Conservation (phyloP, 768 basidiomycete species). For the Lepiota brunneoincarnata region DNA sequence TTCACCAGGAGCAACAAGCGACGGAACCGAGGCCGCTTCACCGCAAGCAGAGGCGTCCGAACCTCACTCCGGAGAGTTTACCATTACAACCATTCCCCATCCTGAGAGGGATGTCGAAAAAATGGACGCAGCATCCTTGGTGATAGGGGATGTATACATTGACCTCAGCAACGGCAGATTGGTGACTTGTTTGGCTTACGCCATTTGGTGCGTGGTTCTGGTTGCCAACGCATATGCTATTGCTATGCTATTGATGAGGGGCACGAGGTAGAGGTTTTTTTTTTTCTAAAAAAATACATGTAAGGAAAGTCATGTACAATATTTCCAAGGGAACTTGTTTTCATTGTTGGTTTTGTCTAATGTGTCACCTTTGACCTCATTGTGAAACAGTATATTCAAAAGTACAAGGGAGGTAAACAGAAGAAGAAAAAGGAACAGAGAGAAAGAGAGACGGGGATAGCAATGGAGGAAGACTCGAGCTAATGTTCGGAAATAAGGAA, state of each 20-base stretch:
- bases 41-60: background rate
- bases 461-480: background rate
- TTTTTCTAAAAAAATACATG: background rate
- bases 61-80: background rate
- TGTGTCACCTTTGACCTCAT: too few relatives aligned
- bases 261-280: background rate
- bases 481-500: background rate
- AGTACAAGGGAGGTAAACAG: background rate
- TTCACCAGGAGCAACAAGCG: background rate
- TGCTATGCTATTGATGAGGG: slow-evolving; percentile 32
- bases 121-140: slow-evolving; percentile 11
- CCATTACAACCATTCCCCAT: background rate
- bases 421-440: slow-evolving; percentile 4
- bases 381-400: background rate
- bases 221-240: slow-evolving; percentile 54
- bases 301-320: background rate
- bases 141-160: slow-evolving; percentile 15
- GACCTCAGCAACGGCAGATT: slow-evolving; percentile 39
- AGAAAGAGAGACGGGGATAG: background rate
- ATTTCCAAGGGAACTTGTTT: too few relatives aligned
- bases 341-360: too few relatives aligned
- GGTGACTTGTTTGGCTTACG: slow-evolving; percentile 40
- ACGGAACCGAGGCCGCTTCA: background rate
- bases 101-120: slow-evolving; percentile 2
- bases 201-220: slow-evolving; percentile 44